Base-by-base conservation (phyloP, 805 yeast species). In the Lachancea lanzarotensis region DNA sequence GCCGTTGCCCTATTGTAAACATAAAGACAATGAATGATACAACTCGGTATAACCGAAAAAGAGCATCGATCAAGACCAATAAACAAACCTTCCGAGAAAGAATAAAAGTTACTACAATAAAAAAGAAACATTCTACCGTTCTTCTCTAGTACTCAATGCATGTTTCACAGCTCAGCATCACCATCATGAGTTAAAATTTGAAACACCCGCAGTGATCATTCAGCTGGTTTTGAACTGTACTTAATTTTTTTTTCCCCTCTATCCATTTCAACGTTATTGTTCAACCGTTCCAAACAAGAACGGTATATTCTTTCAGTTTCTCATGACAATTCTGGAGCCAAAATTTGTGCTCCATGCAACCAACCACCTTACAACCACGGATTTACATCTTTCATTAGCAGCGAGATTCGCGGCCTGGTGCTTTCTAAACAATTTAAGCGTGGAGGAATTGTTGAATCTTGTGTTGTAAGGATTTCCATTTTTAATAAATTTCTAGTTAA, bases 1-100 rank as follows among this genome's bases (percentile, higher is more conserved):
- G 70, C 71, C 52, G 69, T 73, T 48, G 74, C 80, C 48, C 60
- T 77, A 52, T 70, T 77, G 62, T 78, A 74, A 71, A 62, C 13
- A 20, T n/a, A 35, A 35, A 25, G 38, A 12, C 7, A 15, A 33
- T 18, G 17, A 15, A 33, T 18, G 17, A 6, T 22, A 22, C 25
- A 22, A 22, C 25, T 6, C 4, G 8, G 25, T 22, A 8, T 22
- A 22, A 8, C 25, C 25, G 25, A 22, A 6, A 8, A 22, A 22
- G 25, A 22, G 25, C 25, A 22, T 6, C 25, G 11, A 29, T 29
- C 10, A 8, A 26, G 29, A 26, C 10, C 13, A 29, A 29, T 11
- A 29, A 29, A 7, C 31, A 29, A 29, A 11, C n/a, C n/a, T n/a
- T 26, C 29, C 8, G 18, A 37, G 32, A 7, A 4, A 34, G 19